A percentile compares a stretch with the other conserved stretches of the same genome.
These are phyloP conservation scores for Solanum gracilifrons DNA, from an alignment of 257 asterid species.

Conservation along the genomic window DNA sequence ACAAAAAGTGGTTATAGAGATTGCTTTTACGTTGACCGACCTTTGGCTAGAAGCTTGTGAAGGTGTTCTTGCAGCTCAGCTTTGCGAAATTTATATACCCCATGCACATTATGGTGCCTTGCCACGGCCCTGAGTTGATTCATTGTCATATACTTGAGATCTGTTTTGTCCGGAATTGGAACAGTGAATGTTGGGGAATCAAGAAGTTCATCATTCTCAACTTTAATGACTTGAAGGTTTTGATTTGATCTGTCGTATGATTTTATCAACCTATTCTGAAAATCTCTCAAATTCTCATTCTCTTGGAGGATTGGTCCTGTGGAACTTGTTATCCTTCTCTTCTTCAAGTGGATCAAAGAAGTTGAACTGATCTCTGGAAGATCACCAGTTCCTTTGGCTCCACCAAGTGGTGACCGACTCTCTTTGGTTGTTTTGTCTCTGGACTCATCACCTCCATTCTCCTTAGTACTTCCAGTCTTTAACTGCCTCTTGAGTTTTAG, in stretches of 20 bases:
- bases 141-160: constrained; percentile 1
- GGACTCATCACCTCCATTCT: background rate
- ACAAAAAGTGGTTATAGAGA: background rate
- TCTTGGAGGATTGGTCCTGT: background rate
- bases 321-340: background rate
- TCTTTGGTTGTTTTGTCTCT: background rate
- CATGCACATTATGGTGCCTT: constrained; percentile 14
- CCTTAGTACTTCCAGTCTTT: background rate
- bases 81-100: constrained; percentile 19
- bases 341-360: constrained; percentile 3
- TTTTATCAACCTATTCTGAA: background rate
- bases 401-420: background rate
- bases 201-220: background rate
- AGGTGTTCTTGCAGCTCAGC: constrained; percentile 18
- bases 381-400: background rate
- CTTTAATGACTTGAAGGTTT: background rate
- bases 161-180: background rate
- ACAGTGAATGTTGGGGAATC: background rate
- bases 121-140: constrained; percentile 26
- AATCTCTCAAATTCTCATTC: background rate
- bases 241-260: background rate
- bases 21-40: background rate
- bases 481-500: constrained; percentile 3
- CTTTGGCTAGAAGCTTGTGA: background rate
- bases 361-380: background rate